phyloP scores from a whole-genome alignment of 176 grass and related monocot genomes.

The Poa annua region DNA sequence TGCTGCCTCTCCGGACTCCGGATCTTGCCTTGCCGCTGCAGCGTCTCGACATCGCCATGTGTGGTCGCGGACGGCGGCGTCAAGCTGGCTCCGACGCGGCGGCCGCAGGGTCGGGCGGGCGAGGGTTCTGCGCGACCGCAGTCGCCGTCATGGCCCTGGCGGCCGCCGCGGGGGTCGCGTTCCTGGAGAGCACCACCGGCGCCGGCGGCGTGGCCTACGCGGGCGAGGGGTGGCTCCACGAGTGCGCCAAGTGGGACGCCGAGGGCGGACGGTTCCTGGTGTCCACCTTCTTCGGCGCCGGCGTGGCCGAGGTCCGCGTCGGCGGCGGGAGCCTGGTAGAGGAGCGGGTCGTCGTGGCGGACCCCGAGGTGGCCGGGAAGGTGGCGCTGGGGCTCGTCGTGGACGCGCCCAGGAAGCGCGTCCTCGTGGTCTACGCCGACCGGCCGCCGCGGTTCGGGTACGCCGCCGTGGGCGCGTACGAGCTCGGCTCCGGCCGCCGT shows the following conservation, averaged over 20 bases:
- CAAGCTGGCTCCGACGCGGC: not conserved
- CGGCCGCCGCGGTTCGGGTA: constrained; percentile 41
- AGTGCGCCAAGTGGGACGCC: constrained; percentile 97
- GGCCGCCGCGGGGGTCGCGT: constrained; percentile 55
- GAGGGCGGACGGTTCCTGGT: constrained; percentile 60
- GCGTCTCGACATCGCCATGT: constrained; percentile 43
- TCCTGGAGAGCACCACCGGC: constrained; percentile 72
- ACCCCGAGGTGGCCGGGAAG: constrained; percentile 61
- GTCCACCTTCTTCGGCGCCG: constrained; percentile 61
- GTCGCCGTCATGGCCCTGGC: constrained; percentile 55
- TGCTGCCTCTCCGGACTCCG: not conserved
- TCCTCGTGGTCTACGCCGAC: constrained; percentile 78
- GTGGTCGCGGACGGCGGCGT: constrained; percentile 47
- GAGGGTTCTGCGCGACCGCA: constrained; percentile 23
- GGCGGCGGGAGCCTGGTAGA: not conserved
- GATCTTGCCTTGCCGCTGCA: not conserved
- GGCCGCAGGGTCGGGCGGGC: not conserved
- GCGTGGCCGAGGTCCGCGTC: constrained; percentile 60
- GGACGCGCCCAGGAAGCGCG: constrained; percentile 54
- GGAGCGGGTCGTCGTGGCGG: constrained; percentile 61
- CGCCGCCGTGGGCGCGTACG: constrained; percentile 76
- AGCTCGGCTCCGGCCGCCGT: constrained; percentile 69
- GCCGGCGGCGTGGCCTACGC: constrained; percentile 55
- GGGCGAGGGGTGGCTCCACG: constrained; percentile 66
- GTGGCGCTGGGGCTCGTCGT: constrained; percentile 58